phyloP scores from a whole-genome alignment of 139 green algal genomes.

The Spirogloea muscicola region DNA sequence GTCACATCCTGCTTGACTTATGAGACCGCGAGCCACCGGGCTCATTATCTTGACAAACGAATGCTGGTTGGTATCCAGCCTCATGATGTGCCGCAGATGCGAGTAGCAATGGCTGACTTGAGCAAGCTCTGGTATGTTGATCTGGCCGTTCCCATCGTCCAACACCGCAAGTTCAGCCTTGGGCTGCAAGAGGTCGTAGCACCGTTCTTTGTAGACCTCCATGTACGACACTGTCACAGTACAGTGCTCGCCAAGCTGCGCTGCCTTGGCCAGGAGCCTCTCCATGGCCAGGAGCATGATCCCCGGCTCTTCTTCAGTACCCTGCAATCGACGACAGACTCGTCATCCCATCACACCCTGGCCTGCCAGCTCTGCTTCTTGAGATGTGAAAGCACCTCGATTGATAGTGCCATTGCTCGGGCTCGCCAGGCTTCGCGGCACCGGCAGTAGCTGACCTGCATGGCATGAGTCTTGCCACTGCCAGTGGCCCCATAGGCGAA shows the following conservation, averaged over 20 bases:
- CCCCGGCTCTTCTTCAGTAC: not conserved
- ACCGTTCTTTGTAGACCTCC: slow-evolving; percentile 6
- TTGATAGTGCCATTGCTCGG: too few species aligned
- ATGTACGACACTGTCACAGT: slow-evolving; percentile 10
- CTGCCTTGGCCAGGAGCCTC: not conserved
- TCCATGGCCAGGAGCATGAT: slow-evolving; percentile 2
- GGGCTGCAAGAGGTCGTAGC: not conserved
- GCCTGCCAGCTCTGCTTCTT: too few species aligned
- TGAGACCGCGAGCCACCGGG: too few species aligned
- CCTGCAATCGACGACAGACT: not conserved
- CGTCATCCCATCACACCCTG: too few species aligned
- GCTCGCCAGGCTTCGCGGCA: too few species aligned
- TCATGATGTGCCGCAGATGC: too few species aligned
- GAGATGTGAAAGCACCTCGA: too few species aligned
- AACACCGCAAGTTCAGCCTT: not conserved
- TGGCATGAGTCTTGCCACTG: slow-evolving; percentile 16
- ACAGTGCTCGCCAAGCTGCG: not conserved
- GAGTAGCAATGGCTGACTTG: too few species aligned
- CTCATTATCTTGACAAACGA: too few species aligned
- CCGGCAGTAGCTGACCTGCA: slow-evolving; percentile 30
- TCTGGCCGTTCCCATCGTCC: not conserved
- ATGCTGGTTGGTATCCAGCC: too few species aligned
- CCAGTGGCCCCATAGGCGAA: slow-evolving; percentile 13
- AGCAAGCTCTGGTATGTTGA: not conserved
- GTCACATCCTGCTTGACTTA: too few species aligned